Evolutionary conservation across 352 stramenopile genomes (phyloP).

Genomic region (Phytophthora pinifolia): DNA sequence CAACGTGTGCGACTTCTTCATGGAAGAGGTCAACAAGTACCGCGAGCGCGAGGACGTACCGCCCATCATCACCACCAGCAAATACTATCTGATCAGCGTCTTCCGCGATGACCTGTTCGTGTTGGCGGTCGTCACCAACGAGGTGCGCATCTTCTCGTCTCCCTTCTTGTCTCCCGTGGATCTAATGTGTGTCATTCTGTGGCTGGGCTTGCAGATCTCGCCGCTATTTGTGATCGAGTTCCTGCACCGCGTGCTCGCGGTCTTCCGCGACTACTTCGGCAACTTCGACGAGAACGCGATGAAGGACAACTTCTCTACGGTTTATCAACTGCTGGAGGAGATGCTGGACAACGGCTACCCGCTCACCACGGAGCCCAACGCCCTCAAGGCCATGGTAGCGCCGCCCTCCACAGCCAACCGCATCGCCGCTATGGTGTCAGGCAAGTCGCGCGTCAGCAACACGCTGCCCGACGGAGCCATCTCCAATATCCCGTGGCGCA

Average conservation of each 20-base stretch:
- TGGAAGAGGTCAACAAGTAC: constrained; percentile 96
- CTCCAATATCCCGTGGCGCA: constrained; percentile 97
- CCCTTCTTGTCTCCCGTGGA: neutral
- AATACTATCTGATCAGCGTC: constrained; percentile 92
- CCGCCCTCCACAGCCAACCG: constrained; percentile 93
- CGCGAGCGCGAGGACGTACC: constrained; percentile 84
- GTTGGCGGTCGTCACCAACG: constrained; percentile 93
- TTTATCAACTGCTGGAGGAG: constrained; percentile 95
- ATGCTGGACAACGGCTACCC: constrained; percentile 99
- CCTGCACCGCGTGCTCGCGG: constrained; percentile 94
- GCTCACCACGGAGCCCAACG: constrained; percentile 97
- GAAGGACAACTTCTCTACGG: constrained; percentile 98
- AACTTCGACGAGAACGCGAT: constrained; percentile 95
- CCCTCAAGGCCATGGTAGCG: constrained; percentile 96
- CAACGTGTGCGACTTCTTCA: constrained; percentile 98
- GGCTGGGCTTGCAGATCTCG: constrained; percentile 47
- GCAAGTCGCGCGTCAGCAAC: constrained; percentile 91
- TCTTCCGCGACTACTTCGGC: constrained; percentile 97
- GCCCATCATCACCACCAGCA: constrained; percentile 86
- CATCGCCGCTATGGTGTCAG: constrained; percentile 88
- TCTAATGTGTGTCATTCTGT: constrained; percentile 15
- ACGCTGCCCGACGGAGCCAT: constrained; percentile 91
- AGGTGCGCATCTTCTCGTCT: constrained; percentile 61
- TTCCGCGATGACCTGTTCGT: constrained; percentile 95
- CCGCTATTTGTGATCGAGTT: constrained; percentile 96